phyloP scores from a whole-genome alignment of 1,139 yeast species.

The Yamadazyma epiphylla region DNA sequence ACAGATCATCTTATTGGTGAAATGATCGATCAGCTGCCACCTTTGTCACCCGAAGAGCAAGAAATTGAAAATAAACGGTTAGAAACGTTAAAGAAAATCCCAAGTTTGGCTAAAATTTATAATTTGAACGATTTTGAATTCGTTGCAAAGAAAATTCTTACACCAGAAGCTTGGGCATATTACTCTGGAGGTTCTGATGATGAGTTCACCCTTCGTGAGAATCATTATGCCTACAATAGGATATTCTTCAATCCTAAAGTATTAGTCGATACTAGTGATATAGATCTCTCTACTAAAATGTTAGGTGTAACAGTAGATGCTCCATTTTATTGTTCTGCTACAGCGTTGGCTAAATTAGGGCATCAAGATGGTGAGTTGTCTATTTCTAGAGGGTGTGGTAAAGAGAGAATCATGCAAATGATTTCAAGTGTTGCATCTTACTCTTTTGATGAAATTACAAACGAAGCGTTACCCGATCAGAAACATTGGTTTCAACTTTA shows the following conservation, averaged over 20 bases:
- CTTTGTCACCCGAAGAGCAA: neutral
- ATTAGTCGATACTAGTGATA: slow-evolving; percentile 55
- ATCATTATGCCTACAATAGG: slow-evolving; percentile 77
- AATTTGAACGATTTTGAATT: slow-evolving; percentile 72
- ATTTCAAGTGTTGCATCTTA: slow-evolving; percentile 54
- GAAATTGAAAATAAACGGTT: slow-evolving; percentile 1
- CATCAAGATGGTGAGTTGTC: slow-evolving; percentile 54
- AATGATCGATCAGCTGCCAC: neutral
- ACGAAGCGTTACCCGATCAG: slow-evolving; percentile 16
- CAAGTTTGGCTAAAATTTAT: slow-evolving; percentile 53
- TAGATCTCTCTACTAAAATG: slow-evolving; percentile 50
- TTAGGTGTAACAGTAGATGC: slow-evolving; percentile 46
- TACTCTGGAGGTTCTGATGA: slow-evolving; percentile 88
- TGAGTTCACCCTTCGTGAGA: slow-evolving; percentile 78
- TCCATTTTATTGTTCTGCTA: slow-evolving; percentile 58
- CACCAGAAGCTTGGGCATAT: slow-evolving; percentile 78
- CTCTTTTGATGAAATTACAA: slow-evolving; percentile 53
- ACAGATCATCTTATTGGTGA: slow-evolving; percentile 6
- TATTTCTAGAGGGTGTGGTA: slow-evolving; percentile 47
- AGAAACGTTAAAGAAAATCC: slow-evolving; percentile 17
- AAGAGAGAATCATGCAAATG: slow-evolving; percentile 50
- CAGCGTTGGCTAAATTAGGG: slow-evolving; percentile 55
- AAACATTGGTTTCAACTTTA: slow-evolving; percentile 38
- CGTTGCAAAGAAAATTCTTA: slow-evolving; percentile 66
- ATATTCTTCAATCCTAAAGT: slow-evolving; percentile 76